Evolutionary conservation across 1,284 basidiomycete genomes (phyloP), one percentile per base, ranked within the genome.

Genomic region (Ceraceosorus guamensis): DNA sequence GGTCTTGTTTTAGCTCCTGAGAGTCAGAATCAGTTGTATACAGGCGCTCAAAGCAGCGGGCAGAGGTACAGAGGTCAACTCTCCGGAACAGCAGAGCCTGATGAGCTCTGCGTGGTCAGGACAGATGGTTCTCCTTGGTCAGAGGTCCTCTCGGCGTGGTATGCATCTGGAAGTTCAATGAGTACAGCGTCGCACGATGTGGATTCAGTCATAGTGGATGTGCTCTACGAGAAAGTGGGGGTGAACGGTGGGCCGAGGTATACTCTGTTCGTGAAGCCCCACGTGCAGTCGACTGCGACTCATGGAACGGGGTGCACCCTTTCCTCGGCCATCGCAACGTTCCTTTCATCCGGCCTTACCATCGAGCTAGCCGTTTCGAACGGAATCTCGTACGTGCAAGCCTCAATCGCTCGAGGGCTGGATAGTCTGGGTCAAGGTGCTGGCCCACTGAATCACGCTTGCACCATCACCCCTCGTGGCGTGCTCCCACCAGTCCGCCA

Each of bases 231-330:
- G 33, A 10, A 37, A 5, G 30, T 13, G 13, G 11, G 16, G 2
- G 39, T 11, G 39, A 11, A 41, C 2, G 24, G 24, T 24, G 24
- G 24, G 24, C 24, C 44, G 6, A 35, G 39, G 6, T 55, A 54
- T 39, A 60, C 62, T 16, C 37, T 75, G 13, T 71, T 72, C 48
- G 48, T 73, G 53, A 67, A 67, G 39, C 65, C 67, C 3, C 50
- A 59, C 13, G 46, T 73, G 3, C 46, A 48, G 5, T 60, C 68
- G 0, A 53, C 34, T 3, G 64, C 66, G 3, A 74, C 91, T 0
- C 92, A 96, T 71, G 92, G 92, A 0, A 96, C 92, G 0, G 92
- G 92, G 1, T 97, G 91, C 75, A 96, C 92, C 0, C 80, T 96
- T 7, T 87, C 86, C 43, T 85, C 91, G 0, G 89, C 90, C 0